Evolutionary conservation across 2,329 filamentous ascomycete genomes (phyloP), one percentile per base, ranked within the genome.

Genomic region (Aspergillus persii): DNA sequence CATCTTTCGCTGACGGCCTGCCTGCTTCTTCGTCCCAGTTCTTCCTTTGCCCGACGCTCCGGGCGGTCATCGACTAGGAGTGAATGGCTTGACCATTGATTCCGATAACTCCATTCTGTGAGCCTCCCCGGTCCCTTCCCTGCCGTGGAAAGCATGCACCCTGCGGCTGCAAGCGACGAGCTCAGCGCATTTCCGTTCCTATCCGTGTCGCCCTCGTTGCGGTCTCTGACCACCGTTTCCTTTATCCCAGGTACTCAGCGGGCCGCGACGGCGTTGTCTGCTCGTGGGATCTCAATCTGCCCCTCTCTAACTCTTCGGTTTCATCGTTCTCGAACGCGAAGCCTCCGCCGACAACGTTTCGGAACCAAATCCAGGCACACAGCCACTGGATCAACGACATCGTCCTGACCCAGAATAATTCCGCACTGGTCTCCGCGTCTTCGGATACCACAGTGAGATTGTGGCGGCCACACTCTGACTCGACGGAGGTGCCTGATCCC

Each of bases 341-440:
- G 50, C 69, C 72, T 29, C 68, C 66, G 53, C 76, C 81, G 8
- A 84, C 84, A 15, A 80, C 79, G 2, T 84, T 86, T 68, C 81
- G 84, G 61, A 81, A 83, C 62, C 85, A 90, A 72, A 85, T 88
- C 15, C 88, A 90, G 73, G 92, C 93, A 8, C 93, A 97, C 75
- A 96, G 92, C 53, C 92, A 96, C 76, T 97, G 93, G 93, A 89
- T 97, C 78, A 97, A 96, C 77, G 93, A 96, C 75, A 91, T 97
- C 63, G 86, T 88, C 26, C 84, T 96, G 56, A 89, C 89, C 7
- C 86, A 92, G 71, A 86, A 88, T 69, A 91, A 93, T 69, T 82
- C 86, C 18, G 90, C 90, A 26, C 82, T 97, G 52, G 89, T 96
- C 33, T 96, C 93, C 8, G 92, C 90, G 23, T 96, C 92, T 4